Conservation (phyloP, 108 stramenopile genomes). For the Seminavis robusta region DNA sequence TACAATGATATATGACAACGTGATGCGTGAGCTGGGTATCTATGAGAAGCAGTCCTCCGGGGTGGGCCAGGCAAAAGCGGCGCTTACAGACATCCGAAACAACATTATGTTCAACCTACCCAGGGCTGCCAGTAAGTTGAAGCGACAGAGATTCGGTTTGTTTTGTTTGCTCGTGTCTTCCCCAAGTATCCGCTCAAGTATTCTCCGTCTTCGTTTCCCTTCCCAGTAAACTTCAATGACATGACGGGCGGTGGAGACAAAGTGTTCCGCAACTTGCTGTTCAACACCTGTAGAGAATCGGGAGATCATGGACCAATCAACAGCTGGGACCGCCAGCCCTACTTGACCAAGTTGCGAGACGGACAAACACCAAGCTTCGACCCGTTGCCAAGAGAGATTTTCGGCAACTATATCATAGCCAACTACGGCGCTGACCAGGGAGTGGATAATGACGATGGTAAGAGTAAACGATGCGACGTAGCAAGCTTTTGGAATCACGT, state of each 20-base stretch:
- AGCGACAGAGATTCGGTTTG: too few species aligned
- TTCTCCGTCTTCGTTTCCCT: too few species aligned
- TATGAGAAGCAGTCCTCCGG: constrained; percentile 60
- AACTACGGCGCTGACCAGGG: constrained; percentile 57
- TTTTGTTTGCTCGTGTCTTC: too few species aligned
- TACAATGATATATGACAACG: constrained; percentile 35
- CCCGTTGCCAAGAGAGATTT: constrained; percentile 25
- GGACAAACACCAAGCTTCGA: constrained; percentile 24
- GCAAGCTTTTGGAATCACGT: too few species aligned
- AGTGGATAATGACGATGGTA: constrained; percentile 69
- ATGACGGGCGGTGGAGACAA: constrained; percentile 53
- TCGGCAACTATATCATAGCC: constrained; percentile 41
- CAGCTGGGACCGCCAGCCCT: constrained; percentile 62
- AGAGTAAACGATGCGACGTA: too few species aligned
- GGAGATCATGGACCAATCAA: constrained; percentile 64
- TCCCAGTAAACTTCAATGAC: constrained; percentile 68
- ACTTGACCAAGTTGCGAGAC: constrained; percentile 23
- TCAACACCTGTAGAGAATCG: constrained; percentile 56
- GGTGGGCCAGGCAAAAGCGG: constrained; percentile 46
- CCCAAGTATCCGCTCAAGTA: too few species aligned
- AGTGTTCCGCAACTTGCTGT: constrained; percentile 40
- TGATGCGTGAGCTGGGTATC: constrained; percentile 54
- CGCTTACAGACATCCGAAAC: constrained; percentile 30
- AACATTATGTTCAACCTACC: constrained; percentile 67
- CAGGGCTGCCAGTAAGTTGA: constrained; percentile 48